These are phyloP conservation scores for Rusavskia elegans DNA, from an alignment of 495 filamentous ascomycete species.

Conservation along the genomic window DNA sequence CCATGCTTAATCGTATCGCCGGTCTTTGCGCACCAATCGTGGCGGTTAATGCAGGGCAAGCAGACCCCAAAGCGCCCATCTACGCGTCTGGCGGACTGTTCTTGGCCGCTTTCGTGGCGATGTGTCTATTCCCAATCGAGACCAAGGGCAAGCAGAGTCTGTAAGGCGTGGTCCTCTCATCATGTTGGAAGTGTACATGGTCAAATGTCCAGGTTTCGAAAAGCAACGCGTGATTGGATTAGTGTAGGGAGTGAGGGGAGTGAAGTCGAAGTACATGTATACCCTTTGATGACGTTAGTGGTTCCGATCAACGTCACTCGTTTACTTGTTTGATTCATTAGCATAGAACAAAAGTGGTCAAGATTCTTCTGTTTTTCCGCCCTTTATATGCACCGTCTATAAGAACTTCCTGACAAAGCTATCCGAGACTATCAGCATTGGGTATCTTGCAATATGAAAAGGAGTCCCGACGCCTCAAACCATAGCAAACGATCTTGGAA, in stretches of 20 bases:
- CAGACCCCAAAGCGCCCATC: constrained; percentile 31
- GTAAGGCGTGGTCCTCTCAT: constrained; percentile 8
- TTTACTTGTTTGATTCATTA: no score
- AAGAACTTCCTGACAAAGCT: no score
- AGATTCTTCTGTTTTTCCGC: no score
- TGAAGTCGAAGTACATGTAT: background rate
- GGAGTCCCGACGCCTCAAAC: no score
- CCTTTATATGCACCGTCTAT: no score
- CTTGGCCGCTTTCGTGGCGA: constrained; percentile 33
- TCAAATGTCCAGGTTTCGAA: background rate
- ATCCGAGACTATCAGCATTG: no score
- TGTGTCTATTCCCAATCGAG: constrained; percentile 37
- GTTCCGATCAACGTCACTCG: no score
- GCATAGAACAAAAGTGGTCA: no score
- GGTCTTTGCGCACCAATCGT: constrained; percentile 44
- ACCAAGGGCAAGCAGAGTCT: constrained; percentile 34
- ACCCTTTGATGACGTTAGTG: no score
- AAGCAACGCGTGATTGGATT: background rate
- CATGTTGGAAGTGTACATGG: no score
- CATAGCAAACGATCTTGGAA: no score
- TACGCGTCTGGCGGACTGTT: constrained; percentile 37
- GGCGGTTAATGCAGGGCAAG: constrained; percentile 29
- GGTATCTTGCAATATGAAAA: no score
- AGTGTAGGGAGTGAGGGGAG: background rate
- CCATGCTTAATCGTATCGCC: constrained; percentile 38